Conservation (phyloP, 2,329 filamentous ascomycete genomes). For the Aspergillus sp. region DNA sequence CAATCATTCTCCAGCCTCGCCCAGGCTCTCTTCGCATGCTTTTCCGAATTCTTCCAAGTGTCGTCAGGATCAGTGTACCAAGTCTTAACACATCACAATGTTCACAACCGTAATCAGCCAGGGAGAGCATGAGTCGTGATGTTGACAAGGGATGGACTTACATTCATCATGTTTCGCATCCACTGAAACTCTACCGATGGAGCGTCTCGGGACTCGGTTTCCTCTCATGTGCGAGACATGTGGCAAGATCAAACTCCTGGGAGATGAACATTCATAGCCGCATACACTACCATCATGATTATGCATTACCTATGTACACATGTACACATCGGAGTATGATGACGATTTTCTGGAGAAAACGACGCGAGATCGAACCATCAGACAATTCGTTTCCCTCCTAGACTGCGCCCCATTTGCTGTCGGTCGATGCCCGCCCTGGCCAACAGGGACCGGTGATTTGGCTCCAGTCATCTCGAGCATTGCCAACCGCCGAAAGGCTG, state of each 20-base stretch:
- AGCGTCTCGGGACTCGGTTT: too few relatives aligned
- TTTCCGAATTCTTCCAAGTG: not conserved
- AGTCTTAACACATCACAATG: not conserved
- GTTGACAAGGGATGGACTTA: too few relatives aligned
- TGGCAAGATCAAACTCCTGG: too few relatives aligned
- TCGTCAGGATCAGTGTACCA: not conserved
- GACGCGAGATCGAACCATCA: not conserved
- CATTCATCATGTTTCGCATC: too few relatives aligned
- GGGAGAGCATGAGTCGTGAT: too few relatives aligned
- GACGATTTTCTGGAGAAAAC: not conserved
- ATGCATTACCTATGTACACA: too few relatives aligned
- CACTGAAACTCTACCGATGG: too few relatives aligned
- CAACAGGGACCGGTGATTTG: not conserved
- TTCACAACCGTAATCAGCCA: not conserved
- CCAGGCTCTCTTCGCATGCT: not conserved
- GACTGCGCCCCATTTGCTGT: not conserved
- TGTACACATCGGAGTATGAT: too few relatives aligned
- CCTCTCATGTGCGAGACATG: too few relatives aligned
- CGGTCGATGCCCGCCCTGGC: not conserved
- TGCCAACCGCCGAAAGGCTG: constrained; percentile 6
- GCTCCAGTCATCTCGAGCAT: not conserved
- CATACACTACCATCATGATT: too few relatives aligned
- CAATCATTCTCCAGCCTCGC: not conserved
- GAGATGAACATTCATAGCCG: too few relatives aligned
- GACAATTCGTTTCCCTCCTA: not conserved